Evolutionary conservation across 345 rosid species (phyloP).

Genomic region (Cardamine chenopodiifolia): DNA sequence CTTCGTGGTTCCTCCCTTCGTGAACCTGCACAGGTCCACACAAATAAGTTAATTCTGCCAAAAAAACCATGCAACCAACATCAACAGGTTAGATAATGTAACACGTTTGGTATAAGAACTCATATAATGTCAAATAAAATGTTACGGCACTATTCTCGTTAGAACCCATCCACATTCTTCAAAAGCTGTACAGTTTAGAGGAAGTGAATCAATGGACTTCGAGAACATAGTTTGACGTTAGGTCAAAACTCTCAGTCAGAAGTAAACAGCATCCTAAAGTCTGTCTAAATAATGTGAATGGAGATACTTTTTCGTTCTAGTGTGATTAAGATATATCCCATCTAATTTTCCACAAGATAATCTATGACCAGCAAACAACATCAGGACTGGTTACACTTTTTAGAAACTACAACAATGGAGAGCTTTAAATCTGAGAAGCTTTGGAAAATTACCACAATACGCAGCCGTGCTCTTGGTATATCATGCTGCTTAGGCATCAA

Average conservation of each 20-base stretch:
- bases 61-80: slow-evolving; percentile 3
- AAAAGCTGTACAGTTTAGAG: background rate
- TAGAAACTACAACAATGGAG: slow-evolving; percentile 6
- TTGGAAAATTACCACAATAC: slow-evolving; percentile 68
- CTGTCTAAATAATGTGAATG: background rate
- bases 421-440: slow-evolving; percentile 18
- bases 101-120: background rate
- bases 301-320: background rate
- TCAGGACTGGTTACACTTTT: background rate
- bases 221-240: background rate
- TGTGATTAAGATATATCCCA: background rate
- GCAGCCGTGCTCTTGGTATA: slow-evolving; percentile 67
- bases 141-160: background rate
- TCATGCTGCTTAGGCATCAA: slow-evolving; percentile 77
- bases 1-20: slow-evolving; percentile 97
- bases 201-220: slow-evolving; percentile 1
- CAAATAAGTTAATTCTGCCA: background rate
- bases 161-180: slow-evolving; percentile 3
- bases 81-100: slow-evolving; percentile 1
- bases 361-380: background rate
- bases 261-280: slow-evolving; percentile 1
- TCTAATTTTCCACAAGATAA: background rate
- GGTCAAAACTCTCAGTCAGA: slow-evolving; percentile 3
- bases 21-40: slow-evolving; percentile 64
- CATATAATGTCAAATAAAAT: background rate